Conservation (phyloP, 164 flowering plant genomes). For the Pachysandra terminalis region DNA sequence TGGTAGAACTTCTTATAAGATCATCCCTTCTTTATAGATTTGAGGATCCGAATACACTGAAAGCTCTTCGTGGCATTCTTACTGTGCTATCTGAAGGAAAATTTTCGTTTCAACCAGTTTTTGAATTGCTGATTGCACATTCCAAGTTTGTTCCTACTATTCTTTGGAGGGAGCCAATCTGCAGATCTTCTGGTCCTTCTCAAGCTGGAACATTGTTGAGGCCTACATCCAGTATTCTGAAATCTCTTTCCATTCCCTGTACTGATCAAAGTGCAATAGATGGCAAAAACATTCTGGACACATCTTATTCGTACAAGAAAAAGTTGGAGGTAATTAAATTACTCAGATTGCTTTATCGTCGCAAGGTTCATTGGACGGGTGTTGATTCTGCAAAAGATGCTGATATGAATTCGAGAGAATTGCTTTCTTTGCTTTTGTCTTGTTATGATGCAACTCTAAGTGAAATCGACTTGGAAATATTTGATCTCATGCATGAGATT, state of each 20-base stretch:
- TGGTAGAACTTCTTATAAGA: conserved; percentile 51
- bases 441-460: conserved; percentile 80
- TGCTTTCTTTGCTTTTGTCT: conserved; percentile 63
- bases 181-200: conserved; percentile 26
- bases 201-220: conserved; percentile 40
- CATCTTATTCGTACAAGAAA: conserved; percentile 18
- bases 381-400: conserved; percentile 31
- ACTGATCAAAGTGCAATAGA: conserved; percentile 17
- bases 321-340: conserved; percentile 72
- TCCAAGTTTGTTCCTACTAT: conserved; percentile 68
- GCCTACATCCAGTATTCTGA: conserved; percentile 70
- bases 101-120: conserved; percentile 31
- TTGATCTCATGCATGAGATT: conserved; percentile 52
- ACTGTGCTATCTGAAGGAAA: conserved; percentile 38
- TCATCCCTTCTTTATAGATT: conserved; percentile 68
- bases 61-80: conserved; percentile 44
- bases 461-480: conserved; percentile 74
- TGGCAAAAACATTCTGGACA: conserved; percentile 12
- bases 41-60: conserved; percentile 65
- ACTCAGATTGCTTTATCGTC: conserved; percentile 49
- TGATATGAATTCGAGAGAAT: conserved; percentile 51
- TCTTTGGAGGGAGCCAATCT: conserved; percentile 24
- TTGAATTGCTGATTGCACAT: conserved; percentile 72
- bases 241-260: conserved; percentile 29
- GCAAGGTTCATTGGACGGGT: conserved; percentile 19